Evolutionary conservation across 129 eudicot genomes (phyloP), one percentile per base, ranked within the genome.

Genomic region (Cynara cardunculus): DNA sequence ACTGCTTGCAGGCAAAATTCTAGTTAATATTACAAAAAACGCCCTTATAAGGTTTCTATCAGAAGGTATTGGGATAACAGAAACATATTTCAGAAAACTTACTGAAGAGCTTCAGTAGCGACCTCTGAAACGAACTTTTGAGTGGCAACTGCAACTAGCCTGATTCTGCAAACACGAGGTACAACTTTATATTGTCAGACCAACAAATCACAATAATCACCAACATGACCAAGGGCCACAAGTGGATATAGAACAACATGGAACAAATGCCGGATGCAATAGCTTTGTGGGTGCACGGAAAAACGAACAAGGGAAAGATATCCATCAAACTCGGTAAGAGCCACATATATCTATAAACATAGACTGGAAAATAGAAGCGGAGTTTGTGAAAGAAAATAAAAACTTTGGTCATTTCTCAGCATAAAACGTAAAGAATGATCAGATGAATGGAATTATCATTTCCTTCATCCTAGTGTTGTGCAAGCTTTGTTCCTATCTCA

Each of bases 131-230:
- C 85, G 34, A 94, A 94, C 83, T 94, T 94, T 89, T 94, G 98
- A 10, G 98, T 87, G 28, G 98, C 97, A 80, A 94, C 97, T 27
- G 98, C 97, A n/a, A 94, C 97, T 73, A 94, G 90, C 87, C 98
- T 88, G 44, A 89, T 89, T 84, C 97, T 92, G 87, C 74, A 72
- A 70, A 81, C 39, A 39, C 16, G 28, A 59, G 28, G 80, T 24
- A 49, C 26, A 70, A 21, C 16, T 5, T 71, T 21, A 56, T 44
- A 49, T 31, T 10, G 7, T 74, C 37, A 74, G 37, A 74, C 49
- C 19, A 64, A 64, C 69, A 11, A 64, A 64, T 56, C 65, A 56
- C 24, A 56, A 56, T 56, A 5, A n/a, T 16, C 65, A 56, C 18
- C 18, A 41, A 41, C 53, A 14, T 41, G 53, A 41, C 16, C 3